Base-by-base conservation (phyloP, 1,139 yeast genomes). In the Pichia sp. region DNA sequence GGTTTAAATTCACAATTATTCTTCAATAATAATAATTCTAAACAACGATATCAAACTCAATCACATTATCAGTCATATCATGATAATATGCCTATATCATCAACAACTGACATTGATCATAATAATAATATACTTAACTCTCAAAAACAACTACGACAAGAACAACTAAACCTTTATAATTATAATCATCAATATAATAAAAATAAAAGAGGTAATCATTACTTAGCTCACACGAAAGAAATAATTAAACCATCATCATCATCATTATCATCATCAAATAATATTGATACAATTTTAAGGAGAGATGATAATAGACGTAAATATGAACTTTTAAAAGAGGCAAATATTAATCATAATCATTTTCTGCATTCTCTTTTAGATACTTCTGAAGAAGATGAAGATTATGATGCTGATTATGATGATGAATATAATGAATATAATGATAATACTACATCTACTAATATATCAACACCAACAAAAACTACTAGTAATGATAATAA, bases 381-480 rank as follows among this genome's bases (percentile, higher is more conserved):
- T 20, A 44, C 55, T 30, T 43, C 43, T 4, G 53, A 51, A 4
- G 58, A 54, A 31, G 47, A 50, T 33, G 55, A 50, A n/a, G 50
- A 55, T 27, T 57, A 59, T 35, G 57, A 57, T 7, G 60, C 54
- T 27, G 53, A 53, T 36, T 58, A 56, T 43, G 57, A 53, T 23
- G 53, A 48, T 12, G 50, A 50, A 39, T 35, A 41, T 20, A 41
- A 47, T 28, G 26, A 38, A 10, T 32, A 27, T 3, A n/a, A 22
- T 6, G 25, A 30, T 16, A 11, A 31, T 22, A 9, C 41, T 33
- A 31, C 37, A 22, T 39, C 44, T 29, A 40, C 51, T 30, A 54
- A 53, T 37, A 57, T n/a, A n/a, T n/a, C n/a, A n/a, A 52, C 46
- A 55, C 8, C 25, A 3, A 29, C 22, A 7, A 1, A 7, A 27